Conservation (phyloP, 305 asterid species). For the Solanum chacoense region DNA sequence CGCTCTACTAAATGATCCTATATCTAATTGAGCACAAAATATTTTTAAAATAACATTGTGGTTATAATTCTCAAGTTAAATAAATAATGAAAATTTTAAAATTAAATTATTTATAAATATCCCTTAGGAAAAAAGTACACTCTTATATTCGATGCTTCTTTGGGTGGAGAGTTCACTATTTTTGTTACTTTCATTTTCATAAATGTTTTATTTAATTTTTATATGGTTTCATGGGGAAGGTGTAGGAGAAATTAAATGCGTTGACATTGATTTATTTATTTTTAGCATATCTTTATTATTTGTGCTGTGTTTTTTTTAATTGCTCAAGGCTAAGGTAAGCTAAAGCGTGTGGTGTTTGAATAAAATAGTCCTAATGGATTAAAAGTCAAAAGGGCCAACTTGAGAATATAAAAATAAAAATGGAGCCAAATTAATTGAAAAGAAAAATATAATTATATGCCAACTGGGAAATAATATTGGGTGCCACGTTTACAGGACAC, state of each 20-base stretch:
- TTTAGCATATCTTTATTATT: neutral
- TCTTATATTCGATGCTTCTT: neutral
- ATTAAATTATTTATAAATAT: neutral
- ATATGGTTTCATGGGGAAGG: neutral
- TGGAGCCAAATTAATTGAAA: neutral
- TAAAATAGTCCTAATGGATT: neutral
- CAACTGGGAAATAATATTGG: constrained; percentile 1
- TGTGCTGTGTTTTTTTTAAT: neutral
- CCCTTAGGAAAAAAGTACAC: neutral
- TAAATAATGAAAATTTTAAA: neutral
- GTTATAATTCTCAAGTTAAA: neutral
- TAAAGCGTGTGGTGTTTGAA: neutral
- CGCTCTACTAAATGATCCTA: neutral
- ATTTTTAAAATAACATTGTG: neutral
- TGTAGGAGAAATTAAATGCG: neutral
- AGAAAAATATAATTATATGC: neutral
- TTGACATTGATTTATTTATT: neutral
- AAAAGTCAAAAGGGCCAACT: constrained; percentile 1
- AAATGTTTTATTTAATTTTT: neutral
- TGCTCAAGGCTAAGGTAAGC: neutral
- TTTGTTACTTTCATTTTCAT: neutral
- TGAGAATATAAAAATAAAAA: neutral
- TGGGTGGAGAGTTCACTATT: neutral
- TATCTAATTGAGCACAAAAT: neutral
- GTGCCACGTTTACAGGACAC: neutral